Percentiles rank a stretch among this genome's conserved stretches.
phyloP scores from a whole-genome alignment of 2,329 filamentous ascomycete genomes.

The Clonostachys sp. region DNA sequence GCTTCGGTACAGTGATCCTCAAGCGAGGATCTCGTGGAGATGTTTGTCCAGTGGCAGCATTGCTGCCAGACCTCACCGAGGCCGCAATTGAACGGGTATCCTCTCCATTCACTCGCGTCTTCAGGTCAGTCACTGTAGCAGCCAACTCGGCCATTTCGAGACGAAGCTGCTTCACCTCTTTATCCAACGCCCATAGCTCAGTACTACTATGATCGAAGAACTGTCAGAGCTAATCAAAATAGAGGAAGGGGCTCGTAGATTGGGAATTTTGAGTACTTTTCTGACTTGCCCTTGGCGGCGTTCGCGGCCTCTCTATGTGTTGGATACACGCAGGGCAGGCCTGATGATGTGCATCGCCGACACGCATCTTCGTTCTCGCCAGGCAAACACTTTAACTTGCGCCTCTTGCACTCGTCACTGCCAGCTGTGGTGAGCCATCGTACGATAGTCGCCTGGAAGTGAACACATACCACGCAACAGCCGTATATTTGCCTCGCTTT shows the following conservation, averaged over 20 bases:
- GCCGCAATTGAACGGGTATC: too few relatives aligned
- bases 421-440: neutral
- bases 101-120: neutral
- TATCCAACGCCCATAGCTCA: neutral
- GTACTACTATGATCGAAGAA: neutral
- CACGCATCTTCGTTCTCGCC: conserved; percentile 13
- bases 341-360: conserved; percentile 16
- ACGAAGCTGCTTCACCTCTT: neutral
- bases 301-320: too few relatives aligned
- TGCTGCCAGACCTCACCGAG: too few relatives aligned
- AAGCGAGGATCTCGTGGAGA: neutral
- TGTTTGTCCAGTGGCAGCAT: neutral
- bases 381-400: conserved; percentile 32
- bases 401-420: conserved; percentile 31
- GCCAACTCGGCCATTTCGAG: neutral
- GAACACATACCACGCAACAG: conserved; percentile 24
- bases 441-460: neutral
- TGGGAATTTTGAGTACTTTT: too few relatives aligned
- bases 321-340: too few relatives aligned
- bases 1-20: conserved; percentile 13
- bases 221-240: too few relatives aligned
- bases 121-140: neutral
- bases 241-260: too few relatives aligned
- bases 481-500: conserved; percentile 29
- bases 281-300: too few relatives aligned